Evolutionary conservation across 2,329 filamentous ascomycete genomes (phyloP).

Genomic region (Didymella pinodella): DNA sequence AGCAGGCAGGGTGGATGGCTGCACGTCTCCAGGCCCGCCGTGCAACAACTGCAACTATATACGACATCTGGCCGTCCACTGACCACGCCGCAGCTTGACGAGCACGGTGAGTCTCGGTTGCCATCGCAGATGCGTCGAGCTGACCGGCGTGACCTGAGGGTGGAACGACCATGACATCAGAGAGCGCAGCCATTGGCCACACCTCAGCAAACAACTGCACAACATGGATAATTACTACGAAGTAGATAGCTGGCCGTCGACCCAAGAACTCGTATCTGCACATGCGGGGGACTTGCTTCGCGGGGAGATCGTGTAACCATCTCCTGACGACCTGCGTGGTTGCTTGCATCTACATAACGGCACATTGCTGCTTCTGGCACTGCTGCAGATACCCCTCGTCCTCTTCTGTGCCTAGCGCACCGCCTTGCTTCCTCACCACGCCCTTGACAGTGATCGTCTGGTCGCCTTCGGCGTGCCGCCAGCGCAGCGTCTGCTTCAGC

Average conservation of each 20-base stretch:
- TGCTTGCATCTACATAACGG: conserved; percentile 51
- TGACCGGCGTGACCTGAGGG: conserved; percentile 44
- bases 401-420: conserved; percentile 64
- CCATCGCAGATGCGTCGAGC: conserved; percentile 12
- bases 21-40: background rate
- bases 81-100: conserved; percentile 6
- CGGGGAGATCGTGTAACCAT: conserved; percentile 17
- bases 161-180: conserved; percentile 41
- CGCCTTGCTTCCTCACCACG: conserved; percentile 66
- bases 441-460: conserved; percentile 82
- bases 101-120: conserved; percentile 12
- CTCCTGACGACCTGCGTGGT: conserved; percentile 7
- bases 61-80: conserved; percentile 9
- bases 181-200: conserved; percentile 3
- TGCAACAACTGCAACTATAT: conserved; percentile 13
- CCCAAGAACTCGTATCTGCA: conserved; percentile 4
- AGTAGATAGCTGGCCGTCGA: conserved; percentile 7
- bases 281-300: conserved; percentile 4
- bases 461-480: conserved; percentile 91
- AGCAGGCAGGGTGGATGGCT: conserved; percentile 4
- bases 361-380: conserved; percentile 56
- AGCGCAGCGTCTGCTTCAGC: conserved; percentile 77
- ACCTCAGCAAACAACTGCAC: conserved; percentile 14
- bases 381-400: conserved; percentile 81
- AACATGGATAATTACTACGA: conserved; percentile 11